Conservation (phyloP, 345 rosid genomes). For the Camelina neglecta region DNA sequence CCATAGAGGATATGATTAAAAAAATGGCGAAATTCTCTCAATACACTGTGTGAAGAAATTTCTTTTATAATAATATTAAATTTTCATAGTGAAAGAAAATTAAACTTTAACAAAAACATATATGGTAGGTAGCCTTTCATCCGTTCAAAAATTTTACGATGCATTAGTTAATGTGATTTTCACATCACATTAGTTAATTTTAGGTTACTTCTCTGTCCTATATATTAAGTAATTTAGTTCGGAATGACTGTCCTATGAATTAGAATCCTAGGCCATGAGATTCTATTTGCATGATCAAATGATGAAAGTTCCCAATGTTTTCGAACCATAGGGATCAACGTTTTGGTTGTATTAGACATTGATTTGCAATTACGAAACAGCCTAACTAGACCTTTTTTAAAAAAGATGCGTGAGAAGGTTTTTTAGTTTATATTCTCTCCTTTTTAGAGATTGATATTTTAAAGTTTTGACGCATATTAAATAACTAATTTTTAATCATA, state of each 20-base stretch:
- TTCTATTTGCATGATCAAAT: slow-evolving; percentile 14
- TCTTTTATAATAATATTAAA: too few relatives aligned
- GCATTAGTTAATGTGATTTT: not conserved
- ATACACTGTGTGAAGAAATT: too few relatives aligned
- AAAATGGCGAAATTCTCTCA: too few relatives aligned
- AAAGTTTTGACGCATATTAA: too few relatives aligned
- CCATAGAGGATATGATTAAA: not conserved
- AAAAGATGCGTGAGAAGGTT: not conserved
- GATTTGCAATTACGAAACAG: not conserved
- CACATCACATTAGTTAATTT: not conserved
- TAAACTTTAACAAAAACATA: too few relatives aligned
- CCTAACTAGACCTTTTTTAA: not conserved
- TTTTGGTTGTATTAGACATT: not conserved
- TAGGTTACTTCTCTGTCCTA: not conserved
- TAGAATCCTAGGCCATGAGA: slow-evolving; percentile 19
- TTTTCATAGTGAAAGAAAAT: too few relatives aligned
- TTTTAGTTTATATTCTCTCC: not conserved
- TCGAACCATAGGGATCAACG: slow-evolving; percentile 12
- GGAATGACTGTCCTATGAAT: not conserved
- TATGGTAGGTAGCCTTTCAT: not conserved
- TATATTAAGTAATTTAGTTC: not conserved
- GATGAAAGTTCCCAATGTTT: slow-evolving; percentile 24
- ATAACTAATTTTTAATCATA: too few relatives aligned
- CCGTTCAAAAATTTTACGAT: not conserved
- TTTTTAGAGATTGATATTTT: too few relatives aligned